phyloP scores from a whole-genome alignment of 2,329 filamentous ascomycete species.

The Clathrospora elynae region DNA sequence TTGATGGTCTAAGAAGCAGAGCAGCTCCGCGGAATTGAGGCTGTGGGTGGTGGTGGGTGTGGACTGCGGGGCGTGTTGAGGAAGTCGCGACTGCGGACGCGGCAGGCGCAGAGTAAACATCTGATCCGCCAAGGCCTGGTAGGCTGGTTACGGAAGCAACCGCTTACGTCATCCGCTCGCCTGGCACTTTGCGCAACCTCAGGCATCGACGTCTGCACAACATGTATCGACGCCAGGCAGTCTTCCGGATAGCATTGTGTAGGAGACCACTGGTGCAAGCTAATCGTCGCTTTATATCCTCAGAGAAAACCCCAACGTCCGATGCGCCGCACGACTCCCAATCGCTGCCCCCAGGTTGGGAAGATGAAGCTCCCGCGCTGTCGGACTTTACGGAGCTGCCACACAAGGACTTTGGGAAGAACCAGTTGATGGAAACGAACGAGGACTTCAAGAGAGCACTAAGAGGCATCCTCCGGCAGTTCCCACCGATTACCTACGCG shows the following conservation, averaged over 20 bases:
- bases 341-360: constrained; percentile 66
- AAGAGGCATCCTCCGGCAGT: constrained; percentile 85
- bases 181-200: constrained; percentile 26
- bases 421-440: constrained; percentile 93
- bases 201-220: constrained; percentile 29
- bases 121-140: constrained; percentile 11
- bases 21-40: constrained; percentile 1
- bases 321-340: constrained; percentile 28
- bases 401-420: constrained; percentile 83
- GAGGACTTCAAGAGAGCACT: constrained; percentile 92
- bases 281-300: constrained; percentile 34
- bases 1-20: not conserved
- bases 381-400: constrained; percentile 77
- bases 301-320: constrained; percentile 29
- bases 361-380: constrained; percentile 73
- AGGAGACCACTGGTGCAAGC: constrained; percentile 28
- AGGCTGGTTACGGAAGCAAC: constrained; percentile 9
- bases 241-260: constrained; percentile 36
- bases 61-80: constrained; percentile 10
- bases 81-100: constrained; percentile 19
- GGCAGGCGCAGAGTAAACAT: constrained; percentile 19
- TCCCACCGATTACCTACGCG: constrained; percentile 93
- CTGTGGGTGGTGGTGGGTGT: constrained; percentile 7
- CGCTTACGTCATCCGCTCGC: constrained; percentile 36
- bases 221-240: constrained; percentile 42